Evolutionary conservation across 805 yeast genomes (phyloP).

Genomic region (Candida peoriensis): DNA sequence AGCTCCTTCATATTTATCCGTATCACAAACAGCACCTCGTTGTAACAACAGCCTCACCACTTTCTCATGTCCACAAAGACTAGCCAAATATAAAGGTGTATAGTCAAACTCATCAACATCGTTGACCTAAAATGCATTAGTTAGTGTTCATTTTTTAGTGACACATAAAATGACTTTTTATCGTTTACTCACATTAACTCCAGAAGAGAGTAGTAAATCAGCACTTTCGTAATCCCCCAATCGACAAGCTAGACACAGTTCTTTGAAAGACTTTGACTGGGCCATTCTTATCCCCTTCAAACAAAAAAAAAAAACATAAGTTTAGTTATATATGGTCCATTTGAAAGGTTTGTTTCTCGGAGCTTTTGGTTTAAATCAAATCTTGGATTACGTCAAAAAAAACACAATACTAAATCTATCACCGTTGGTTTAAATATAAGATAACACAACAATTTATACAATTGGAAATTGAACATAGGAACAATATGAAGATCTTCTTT

Average conservation of each 20-base stretch:
- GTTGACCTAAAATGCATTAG: constrained; percentile 17
- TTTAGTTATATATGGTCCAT: too few relatives aligned
- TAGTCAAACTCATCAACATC: constrained; percentile 67
- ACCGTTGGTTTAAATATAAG: too few relatives aligned
- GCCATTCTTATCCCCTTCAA: too few relatives aligned
- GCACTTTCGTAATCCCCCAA: constrained; percentile 63
- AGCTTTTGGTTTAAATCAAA: too few relatives aligned
- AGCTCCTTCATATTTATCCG: constrained; percentile 80
- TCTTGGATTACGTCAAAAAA: too few relatives aligned
- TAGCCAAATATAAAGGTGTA: constrained; percentile 68
- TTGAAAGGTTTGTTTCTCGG: too few relatives aligned
- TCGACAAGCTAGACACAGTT: constrained; percentile 63
- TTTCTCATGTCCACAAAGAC: constrained; percentile 67
- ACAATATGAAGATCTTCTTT: constrained; percentile 32
- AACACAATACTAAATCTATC: too few relatives aligned
- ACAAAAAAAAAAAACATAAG: too few relatives aligned
- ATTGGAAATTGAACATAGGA: too few relatives aligned
- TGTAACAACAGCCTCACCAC: constrained; percentile 57
- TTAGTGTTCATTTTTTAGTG: not conserved
- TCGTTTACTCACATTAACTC: constrained; percentile 38
- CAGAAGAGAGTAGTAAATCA: constrained; percentile 49
- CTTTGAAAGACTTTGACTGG: constrained; percentile 32
- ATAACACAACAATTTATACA: too few relatives aligned
- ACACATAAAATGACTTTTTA: not conserved
- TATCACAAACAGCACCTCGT: constrained; percentile 71